Evolutionary conservation across 306 rosid species (phyloP).

Genomic region (Quercus cerris): DNA sequence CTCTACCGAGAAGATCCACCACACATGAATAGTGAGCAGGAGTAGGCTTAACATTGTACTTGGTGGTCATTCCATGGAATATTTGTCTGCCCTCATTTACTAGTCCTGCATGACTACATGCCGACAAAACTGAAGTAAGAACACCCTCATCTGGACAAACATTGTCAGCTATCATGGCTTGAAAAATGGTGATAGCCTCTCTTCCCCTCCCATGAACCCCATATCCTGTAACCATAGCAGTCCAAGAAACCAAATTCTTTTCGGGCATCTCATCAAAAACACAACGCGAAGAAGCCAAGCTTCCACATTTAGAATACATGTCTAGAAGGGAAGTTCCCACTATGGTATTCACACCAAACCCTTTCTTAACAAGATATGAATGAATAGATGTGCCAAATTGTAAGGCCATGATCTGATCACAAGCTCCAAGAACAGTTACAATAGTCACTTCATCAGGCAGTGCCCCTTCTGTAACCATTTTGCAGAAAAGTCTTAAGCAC

Average conservation of each 20-base stretch:
- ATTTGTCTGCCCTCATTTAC: slow-evolving; percentile 49
- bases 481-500: slow-evolving; percentile 46
- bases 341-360: slow-evolving; percentile 39
- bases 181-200: slow-evolving; percentile 49
- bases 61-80: slow-evolving; percentile 38
- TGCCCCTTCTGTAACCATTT: slow-evolving; percentile 38
- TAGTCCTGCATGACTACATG: slow-evolving; percentile 70
- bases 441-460: slow-evolving; percentile 54
- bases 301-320: slow-evolving; percentile 69
- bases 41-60: slow-evolving; percentile 44
- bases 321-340: slow-evolving; percentile 53
- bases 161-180: slow-evolving; percentile 36
- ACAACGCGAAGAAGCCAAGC: slow-evolving; percentile 36
- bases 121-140: slow-evolving; percentile 54
- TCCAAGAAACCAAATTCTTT: slow-evolving; percentile 56
- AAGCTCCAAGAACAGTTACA: slow-evolving; percentile 42
- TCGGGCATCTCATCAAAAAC: slow-evolving; percentile 45
- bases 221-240: slow-evolving; percentile 55
- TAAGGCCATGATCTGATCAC: slow-evolving; percentile 50
- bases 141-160: slow-evolving; percentile 55
- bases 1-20: slow-evolving; percentile 63
- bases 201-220: slow-evolving; percentile 60
- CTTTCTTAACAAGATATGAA: slow-evolving; percentile 42
- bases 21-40: slow-evolving; percentile 50
- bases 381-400: slow-evolving; percentile 46